Percentiles rank a stretch among this genome's conserved stretches.
phyloP scores from a whole-genome alignment of 2,329 filamentous ascomycete genomes.

The Sarocladiaceae sp. region DNA sequence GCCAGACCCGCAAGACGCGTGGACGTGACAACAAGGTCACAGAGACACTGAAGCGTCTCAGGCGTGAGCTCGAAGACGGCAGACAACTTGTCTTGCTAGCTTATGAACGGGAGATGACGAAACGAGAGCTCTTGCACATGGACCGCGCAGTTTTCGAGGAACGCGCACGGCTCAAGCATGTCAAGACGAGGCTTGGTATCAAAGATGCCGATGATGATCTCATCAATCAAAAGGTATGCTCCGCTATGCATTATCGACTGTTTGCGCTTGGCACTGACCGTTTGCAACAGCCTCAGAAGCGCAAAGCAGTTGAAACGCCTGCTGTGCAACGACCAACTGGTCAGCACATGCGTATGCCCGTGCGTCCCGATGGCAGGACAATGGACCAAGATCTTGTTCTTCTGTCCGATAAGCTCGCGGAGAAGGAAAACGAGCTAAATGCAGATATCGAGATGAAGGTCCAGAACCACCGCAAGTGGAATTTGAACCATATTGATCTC shows the following conservation, averaged over 20 bases:
- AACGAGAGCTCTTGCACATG: conserved; percentile 67
- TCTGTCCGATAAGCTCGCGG: conserved; percentile 68
- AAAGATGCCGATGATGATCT: conserved; percentile 91
- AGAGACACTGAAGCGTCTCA: conserved; percentile 87
- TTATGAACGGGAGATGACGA: conserved; percentile 71
- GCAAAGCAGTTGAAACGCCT: conserved; percentile 55
- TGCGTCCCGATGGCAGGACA: conserved; percentile 61
- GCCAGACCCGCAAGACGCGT: conserved; percentile 90
- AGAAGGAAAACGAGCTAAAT: conserved; percentile 76
- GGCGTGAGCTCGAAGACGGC: conserved; percentile 84
- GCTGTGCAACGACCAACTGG: conserved; percentile 55
- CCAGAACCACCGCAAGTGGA: conserved; percentile 85
- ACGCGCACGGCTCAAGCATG: conserved; percentile 73
- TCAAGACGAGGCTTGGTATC: conserved; percentile 82
- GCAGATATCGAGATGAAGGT: conserved; percentile 82
- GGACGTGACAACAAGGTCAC: conserved; percentile 89
- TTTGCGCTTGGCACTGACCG: conserved; percentile 26
- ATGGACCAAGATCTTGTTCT: conserved; percentile 74
- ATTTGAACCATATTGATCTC: conserved; percentile 80
- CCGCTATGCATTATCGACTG: conserved; percentile 21
- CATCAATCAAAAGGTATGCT: conserved; percentile 81
- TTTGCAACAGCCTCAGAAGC: conserved; percentile 58
- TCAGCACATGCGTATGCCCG: conserved; percentile 62
- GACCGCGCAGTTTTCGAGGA: conserved; percentile 80
- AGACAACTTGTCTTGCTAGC: conserved; percentile 73